A percentile compares a stretch with the other conserved stretches of the same genome.
Evolutionary conservation across 352 stramenopile genomes (phyloP).

Genomic region (Phytophthora cactorum): DNA sequence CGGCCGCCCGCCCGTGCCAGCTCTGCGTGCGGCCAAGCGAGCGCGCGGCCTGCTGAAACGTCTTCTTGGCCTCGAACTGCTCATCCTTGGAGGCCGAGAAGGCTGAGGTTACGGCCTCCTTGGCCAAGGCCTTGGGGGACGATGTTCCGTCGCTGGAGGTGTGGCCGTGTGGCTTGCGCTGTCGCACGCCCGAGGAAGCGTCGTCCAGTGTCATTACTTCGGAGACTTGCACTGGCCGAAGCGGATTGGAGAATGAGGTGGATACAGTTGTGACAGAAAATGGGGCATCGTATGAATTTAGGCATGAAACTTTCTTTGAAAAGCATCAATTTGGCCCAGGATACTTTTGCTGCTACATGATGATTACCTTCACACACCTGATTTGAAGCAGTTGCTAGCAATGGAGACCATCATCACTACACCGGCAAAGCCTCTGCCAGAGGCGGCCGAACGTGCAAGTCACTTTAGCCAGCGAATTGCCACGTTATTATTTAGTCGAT

Average conservation of each 20-base stretch:
- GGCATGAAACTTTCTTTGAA: background rate
- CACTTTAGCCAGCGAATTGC: background rate
- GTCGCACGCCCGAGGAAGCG: constrained; percentile 26
- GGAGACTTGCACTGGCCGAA: constrained; percentile 1
- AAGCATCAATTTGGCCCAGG: background rate
- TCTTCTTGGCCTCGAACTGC: constrained; percentile 22
- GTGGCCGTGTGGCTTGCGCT: constrained; percentile 35
- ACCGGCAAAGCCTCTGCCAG: background rate
- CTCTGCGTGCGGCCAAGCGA: constrained; percentile 52
- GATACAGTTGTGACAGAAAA: constrained; percentile 15
- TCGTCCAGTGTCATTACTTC: constrained; percentile 20
- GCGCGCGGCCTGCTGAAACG: constrained; percentile 24
- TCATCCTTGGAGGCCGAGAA: constrained; percentile 17
- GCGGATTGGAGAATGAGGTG: constrained; percentile 29
- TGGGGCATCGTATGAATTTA: constrained; percentile 5
- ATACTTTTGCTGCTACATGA: background rate
- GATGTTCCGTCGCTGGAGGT: constrained; percentile 2
- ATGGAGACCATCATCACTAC: background rate
- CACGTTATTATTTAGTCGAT: too few species aligned
- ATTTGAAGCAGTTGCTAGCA: background rate
- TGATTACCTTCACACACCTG: background rate
- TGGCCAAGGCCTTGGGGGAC: constrained; percentile 2
- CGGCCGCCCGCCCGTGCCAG: constrained; percentile 58
- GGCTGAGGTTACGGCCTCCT: constrained; percentile 11
- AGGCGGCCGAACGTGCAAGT: background rate